Percentiles rank a stretch among this genome's conserved stretches.
Evolutionary conservation across 176 grass and related monocot genomes (phyloP).

Genomic region (Tillandsia fasciculata): DNA sequence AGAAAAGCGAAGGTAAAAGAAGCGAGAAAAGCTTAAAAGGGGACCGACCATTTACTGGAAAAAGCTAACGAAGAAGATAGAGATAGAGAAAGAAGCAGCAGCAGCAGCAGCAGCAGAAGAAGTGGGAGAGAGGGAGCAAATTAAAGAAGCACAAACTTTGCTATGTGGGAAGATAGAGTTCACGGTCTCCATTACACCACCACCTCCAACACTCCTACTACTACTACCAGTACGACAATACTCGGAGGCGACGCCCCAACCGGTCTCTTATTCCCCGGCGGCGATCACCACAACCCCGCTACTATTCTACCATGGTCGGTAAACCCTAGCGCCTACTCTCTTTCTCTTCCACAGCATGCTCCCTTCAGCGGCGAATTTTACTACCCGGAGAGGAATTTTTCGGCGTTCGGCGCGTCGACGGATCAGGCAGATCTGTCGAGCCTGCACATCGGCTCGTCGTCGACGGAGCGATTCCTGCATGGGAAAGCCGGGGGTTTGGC

Average conservation of each 20-base stretch:
- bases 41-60: conserved; percentile 49
- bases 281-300: background rate
- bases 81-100: background rate
- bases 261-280: background rate
- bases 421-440: background rate
- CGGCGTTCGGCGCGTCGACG: no score
- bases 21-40: conserved; percentile 48
- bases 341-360: background rate
- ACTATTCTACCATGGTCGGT: background rate
- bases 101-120: conserved; percentile 1
- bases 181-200: background rate
- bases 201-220: background rate
- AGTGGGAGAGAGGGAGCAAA: conserved; percentile 14
- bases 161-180: conserved; percentile 1
- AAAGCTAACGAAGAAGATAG: conserved; percentile 24
- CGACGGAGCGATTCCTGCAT: conserved; percentile 5
- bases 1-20: background rate
- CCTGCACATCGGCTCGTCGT: background rate
- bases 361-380: background rate
- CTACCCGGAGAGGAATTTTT: background rate
- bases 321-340: background rate
- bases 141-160: background rate
- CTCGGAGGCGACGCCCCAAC: background rate
- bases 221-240: background rate
- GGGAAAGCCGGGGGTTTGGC: conserved; percentile 16